A percentile compares a stretch with the other conserved stretches of the same genome.
Evolutionary conservation across 768 basidiomycete species (phyloP).

Genomic region (Goffeauzyma gilvescens): DNA sequence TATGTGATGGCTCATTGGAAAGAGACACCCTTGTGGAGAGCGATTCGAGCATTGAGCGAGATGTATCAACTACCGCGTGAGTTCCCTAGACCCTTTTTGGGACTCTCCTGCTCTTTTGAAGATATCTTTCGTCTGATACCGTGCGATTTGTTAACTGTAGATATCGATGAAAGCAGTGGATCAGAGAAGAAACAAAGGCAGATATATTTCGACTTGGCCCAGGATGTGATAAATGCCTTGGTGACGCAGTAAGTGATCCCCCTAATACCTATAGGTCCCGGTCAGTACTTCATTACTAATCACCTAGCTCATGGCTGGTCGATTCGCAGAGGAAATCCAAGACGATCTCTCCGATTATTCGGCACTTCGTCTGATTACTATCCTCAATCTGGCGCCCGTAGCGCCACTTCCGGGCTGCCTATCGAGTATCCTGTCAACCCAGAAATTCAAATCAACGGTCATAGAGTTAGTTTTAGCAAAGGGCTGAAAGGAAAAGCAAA

Average conservation of each 20-base stretch:
- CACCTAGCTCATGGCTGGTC: background rate
- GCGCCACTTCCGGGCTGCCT: conserved; percentile 16
- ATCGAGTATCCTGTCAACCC: conserved; percentile 27
- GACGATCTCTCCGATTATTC: conserved; percentile 29
- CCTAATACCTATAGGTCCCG: too few relatives aligned
- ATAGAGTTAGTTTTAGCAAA: conserved; percentile 17
- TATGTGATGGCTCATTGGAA: conserved; percentile 21
- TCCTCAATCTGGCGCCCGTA: conserved; percentile 9
- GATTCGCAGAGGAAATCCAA: conserved; percentile 8
- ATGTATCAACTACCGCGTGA: conserved; percentile 21
- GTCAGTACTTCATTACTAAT: too few relatives aligned
- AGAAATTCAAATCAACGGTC: conserved; percentile 20
- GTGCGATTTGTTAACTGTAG: background rate
- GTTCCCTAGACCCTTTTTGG: background rate
- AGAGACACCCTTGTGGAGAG: conserved; percentile 26
- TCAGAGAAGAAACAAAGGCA: conserved; percentile 16
- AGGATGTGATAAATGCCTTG: conserved; percentile 18
- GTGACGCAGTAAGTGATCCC: conserved; percentile 7
- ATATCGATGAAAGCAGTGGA: conserved; percentile 3
- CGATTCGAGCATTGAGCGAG: conserved; percentile 21
- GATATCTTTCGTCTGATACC: background rate
- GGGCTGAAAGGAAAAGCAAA: conserved; percentile 28
- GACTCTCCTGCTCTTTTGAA: too few relatives aligned
- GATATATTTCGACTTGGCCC: conserved; percentile 13
- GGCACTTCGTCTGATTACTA: conserved; percentile 31